Conservation (phyloP, 345 rosid species). For the Citrus sinensis region DVS_A1.0 CM039164.1:27518001-27518500, state of each 20-base stretch:
- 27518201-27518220: neutral
- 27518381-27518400: too few species aligned
- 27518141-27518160: conserved; percentile 23
- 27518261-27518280: conserved; percentile 7
- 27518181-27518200: conserved; percentile 15
- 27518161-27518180: conserved; percentile 30
- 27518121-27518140: conserved; percentile 7
- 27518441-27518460: too few species aligned
- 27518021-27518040: neutral
- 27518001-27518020: neutral
- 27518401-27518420: neutral
- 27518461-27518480: neutral
- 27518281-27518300: neutral
- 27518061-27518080: too few species aligned
- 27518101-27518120: neutral
- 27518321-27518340: too few species aligned
- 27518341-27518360: neutral
- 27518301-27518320: conserved; percentile 7
- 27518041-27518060: too few species aligned
- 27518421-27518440: neutral
- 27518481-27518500: neutral
- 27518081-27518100: neutral
- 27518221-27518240: conserved; percentile 1
- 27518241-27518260: conserved; percentile 6
- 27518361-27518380: too few species aligned